These are phyloP conservation scores for Fusarium dlaminii DNA, from an alignment of 2,329 filamentous ascomycete genomes.

Conservation along the genomic window DNA sequence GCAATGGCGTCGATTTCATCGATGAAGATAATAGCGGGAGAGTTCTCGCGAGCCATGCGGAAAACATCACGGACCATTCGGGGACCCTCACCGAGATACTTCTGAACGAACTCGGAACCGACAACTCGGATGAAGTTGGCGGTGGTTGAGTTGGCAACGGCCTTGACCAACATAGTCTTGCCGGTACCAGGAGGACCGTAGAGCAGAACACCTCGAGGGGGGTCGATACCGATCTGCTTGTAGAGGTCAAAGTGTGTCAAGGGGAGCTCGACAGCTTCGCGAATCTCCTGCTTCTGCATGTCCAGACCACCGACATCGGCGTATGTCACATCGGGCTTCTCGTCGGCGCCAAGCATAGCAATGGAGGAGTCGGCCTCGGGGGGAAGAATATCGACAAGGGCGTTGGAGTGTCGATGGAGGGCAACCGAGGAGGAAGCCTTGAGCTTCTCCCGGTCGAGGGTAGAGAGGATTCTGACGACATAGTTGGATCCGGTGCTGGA, in stretches of 20 bases:
- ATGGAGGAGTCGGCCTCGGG: conserved; percentile 98
- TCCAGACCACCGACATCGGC: conserved; percentile 97
- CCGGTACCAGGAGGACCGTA: conserved; percentile 96
- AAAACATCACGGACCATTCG: conserved; percentile 99
- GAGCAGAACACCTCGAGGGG: conserved; percentile 92
- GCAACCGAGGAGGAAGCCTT: conserved; percentile 98
- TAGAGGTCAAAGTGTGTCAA: conserved; percentile 98
- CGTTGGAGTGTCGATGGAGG: conserved; percentile 97
- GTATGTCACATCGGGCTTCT: conserved; percentile 98
- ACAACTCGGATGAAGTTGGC: conserved; percentile 98
- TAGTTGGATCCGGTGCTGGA: conserved; percentile 99
- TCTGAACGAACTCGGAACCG: conserved; percentile 98
- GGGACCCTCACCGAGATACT: conserved; percentile 96
- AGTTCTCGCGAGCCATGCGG: conserved; percentile 98
- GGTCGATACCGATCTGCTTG: conserved; percentile 99
- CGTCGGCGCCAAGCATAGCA: conserved; percentile 94
- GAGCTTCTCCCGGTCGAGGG: conserved; percentile 95
- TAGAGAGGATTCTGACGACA: conserved; percentile 97
- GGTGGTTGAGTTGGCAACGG: conserved; percentile 97
- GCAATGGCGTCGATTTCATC: conserved; percentile 99
- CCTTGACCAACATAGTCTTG: conserved; percentile 98
- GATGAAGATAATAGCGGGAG: conserved; percentile 98
- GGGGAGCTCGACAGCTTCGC: conserved; percentile 95
- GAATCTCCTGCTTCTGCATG: conserved; percentile 99
- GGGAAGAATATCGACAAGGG: conserved; percentile 97